Evolutionary conservation across 1,139 yeast genomes (phyloP).

Genomic region (Hanseniaspora sp.): DNA sequence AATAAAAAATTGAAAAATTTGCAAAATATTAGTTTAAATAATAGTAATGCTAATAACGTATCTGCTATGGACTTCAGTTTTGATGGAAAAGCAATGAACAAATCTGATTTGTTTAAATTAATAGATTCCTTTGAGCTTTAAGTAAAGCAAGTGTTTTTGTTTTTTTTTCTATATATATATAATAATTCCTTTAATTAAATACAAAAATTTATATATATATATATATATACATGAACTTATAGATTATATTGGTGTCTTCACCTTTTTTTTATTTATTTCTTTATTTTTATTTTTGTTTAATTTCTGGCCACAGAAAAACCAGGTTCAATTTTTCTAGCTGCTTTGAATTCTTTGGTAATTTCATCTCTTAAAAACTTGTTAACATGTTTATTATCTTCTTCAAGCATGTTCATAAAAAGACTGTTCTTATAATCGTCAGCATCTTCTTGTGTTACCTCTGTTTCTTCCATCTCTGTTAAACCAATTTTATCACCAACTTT

Average conservation of each 20-base stretch:
- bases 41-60: not conserved
- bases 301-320: slow-evolving; percentile 12
- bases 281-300: not conserved
- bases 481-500: not conserved
- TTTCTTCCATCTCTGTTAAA: not conserved
- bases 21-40: not conserved
- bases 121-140: slow-evolving; percentile 30
- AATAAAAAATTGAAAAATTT: not conserved
- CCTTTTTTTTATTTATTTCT: not conserved
- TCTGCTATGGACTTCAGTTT: slow-evolving; percentile 30
- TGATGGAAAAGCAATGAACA: slow-evolving; percentile 36
- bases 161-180: not conserved
- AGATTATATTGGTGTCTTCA: not conserved
- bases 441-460: not conserved
- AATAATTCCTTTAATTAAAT: not conserved
- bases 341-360: not conserved
- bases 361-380: not conserved
- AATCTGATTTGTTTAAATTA: slow-evolving; percentile 32
- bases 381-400: not conserved
- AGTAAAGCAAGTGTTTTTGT: not conserved
- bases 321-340: slow-evolving; percentile 12
- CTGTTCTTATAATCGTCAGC: slow-evolving; percentile 1
- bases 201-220: not conserved
- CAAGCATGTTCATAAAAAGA: not conserved
- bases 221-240: slow-evolving; percentile 8